Percentiles rank a stretch among this genome's conserved stretches.
phyloP scores from a whole-genome alignment of 257 asterid species.

The Solanum ahanhuiri region DNA sequence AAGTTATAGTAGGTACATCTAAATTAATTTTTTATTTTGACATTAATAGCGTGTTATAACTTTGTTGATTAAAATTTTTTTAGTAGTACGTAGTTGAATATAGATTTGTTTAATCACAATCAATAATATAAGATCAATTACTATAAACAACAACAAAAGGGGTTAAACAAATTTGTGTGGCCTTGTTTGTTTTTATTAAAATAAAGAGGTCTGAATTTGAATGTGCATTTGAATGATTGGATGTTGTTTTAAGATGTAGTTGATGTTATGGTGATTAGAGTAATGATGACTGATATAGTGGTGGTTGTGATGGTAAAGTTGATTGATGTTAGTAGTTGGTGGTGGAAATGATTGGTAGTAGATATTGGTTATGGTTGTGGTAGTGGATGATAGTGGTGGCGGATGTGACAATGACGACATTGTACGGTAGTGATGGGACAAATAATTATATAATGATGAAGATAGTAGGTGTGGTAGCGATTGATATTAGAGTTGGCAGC shows the following conservation, averaged over 20 bases:
- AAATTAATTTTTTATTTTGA: background rate
- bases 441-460: background rate
- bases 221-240: rapidly evolving
- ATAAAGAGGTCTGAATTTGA: rapidly evolving
- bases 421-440: background rate
- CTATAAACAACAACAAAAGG: background rate
- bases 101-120: background rate
- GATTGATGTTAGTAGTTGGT: background rate
- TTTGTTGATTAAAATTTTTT: background rate
- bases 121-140: background rate
- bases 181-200: background rate
- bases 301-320: background rate
- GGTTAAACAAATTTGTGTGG: background rate
- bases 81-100: background rate
- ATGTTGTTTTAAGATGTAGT: background rate
- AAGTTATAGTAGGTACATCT: background rate
- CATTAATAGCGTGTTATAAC: background rate
- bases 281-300: background rate
- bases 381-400: background rate
- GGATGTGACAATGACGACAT: background rate
- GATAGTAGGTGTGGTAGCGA: background rate
- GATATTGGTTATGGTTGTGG: rapidly evolving
- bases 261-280: background rate
- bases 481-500: background rate
- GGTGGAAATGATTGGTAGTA: background rate